Base-by-base conservation (phyloP, 2,329 filamentous ascomycete genomes). In the Mollisia scopiformis region DNA sequence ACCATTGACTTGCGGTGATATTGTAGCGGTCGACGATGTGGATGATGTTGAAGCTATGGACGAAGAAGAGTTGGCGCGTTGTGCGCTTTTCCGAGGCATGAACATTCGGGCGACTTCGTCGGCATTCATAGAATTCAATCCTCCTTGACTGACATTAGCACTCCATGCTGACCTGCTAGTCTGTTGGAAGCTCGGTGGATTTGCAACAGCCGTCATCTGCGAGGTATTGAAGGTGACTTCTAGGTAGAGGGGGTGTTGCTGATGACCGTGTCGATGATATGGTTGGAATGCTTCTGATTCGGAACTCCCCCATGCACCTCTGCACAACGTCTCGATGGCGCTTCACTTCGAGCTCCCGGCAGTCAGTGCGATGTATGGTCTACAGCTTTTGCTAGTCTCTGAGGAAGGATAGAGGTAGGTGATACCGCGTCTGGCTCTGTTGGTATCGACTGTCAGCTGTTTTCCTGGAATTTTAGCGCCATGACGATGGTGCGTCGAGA, bases 91-190 rank as follows among this genome's bases (percentile, higher is more conserved):
- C 71, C 93, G 91, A 73, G 92, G 91, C 84, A 91, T 89, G 76
- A 96, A 92, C 85, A 96, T 93, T 76, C 90, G 89, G 79, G 90
- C 87, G 68, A 89, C 87, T 77, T 96, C 92, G 80, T 96, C 92
- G 75, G 88, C 80, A 78, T 90, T 91, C 87, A 92, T 91, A 73
- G 89, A 83, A 80, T 84, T 82, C 70, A 86, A 78, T 74, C 82
- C 82, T 79, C 83, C 86, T 78, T 84, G 79, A 61, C 72, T 72
- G 69, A 81, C 80, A 77, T 82, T 87, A 84, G 84, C 80, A 74
- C 83, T 80, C 86, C 86, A 89, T 88, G 79, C 81, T 81, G 84
- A 81, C 76, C 86, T 82, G 73, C 84, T 87, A 73, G 86, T 82
- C 72, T 84, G 84, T 73, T 83, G 78, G 72, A 89, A 87, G 74